Evolutionary conservation across 1,284 basidiomycete species (phyloP).

Genomic region (Jaminaea rosea): DNA sequence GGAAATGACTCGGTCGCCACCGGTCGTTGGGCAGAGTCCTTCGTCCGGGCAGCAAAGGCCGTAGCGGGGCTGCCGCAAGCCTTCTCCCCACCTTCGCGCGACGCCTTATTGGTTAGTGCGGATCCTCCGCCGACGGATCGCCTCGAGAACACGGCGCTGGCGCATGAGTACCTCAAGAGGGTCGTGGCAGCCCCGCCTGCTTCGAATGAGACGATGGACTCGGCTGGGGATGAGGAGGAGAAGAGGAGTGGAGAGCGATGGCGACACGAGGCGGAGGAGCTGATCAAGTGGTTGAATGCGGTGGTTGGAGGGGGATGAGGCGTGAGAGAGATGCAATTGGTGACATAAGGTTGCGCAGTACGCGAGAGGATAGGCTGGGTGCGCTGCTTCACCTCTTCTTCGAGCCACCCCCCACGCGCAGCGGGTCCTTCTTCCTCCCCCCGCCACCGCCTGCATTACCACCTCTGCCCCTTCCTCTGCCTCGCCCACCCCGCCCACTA

Average conservation of each 20-base stretch:
- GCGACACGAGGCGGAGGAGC: conserved; percentile 38
- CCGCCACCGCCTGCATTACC: background rate
- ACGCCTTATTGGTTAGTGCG: background rate
- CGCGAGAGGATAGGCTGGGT: too few relatives aligned
- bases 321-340: too few relatives aligned
- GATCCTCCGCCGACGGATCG: background rate
- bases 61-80: background rate
- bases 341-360: too few relatives aligned
- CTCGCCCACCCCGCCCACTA: conserved; percentile 4
- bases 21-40: conserved; percentile 8
- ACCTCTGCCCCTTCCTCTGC: conserved; percentile 7
- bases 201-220: too few relatives aligned
- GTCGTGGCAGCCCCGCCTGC: conserved; percentile 38
- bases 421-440: conserved; percentile 27
- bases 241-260: conserved; percentile 40
- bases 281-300: too few relatives aligned
- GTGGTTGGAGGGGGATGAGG: too few relatives aligned
- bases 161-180: conserved; percentile 40
- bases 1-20: too few relatives aligned
- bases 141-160: conserved; percentile 31
- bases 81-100: background rate
- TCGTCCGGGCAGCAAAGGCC: conserved; percentile 4
- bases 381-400: too few relatives aligned
- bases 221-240: too few relatives aligned
- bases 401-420: conserved; percentile 31